A percentile compares a stretch with the other conserved stretches of the same genome.
phyloP scores from a whole-genome alignment of 1,284 basidiomycete species.

The Rhodotorula sp. region DNA sequence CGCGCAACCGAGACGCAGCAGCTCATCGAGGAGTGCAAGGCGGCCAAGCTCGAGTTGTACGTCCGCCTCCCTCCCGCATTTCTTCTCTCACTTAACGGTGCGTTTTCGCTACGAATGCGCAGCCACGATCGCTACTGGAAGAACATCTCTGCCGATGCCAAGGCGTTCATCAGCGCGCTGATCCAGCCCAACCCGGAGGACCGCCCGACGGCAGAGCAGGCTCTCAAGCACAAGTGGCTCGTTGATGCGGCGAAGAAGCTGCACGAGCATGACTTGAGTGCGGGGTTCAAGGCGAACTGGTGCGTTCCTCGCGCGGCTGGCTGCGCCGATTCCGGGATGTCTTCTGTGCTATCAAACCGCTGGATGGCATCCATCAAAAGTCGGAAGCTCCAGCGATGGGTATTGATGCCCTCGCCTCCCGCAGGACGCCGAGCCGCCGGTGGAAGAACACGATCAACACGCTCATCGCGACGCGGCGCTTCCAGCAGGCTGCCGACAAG shows the following conservation, averaged over 20 bases:
- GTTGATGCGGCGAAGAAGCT: conserved; percentile 6
- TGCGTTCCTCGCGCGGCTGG: background rate
- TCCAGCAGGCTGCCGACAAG: conserved; percentile 19
- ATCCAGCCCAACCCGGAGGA: conserved; percentile 71
- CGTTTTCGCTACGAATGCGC: background rate
- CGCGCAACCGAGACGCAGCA: conserved; percentile 75
- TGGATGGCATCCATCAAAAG: too few species aligned
- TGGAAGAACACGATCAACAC: conserved; percentile 42
- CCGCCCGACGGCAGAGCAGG: conserved; percentile 74
- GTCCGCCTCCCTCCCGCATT: background rate
- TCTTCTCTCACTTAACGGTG: background rate
- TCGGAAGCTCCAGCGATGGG: too few species aligned
- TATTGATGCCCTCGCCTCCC: background rate
- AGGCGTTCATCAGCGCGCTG: conserved; percentile 75
- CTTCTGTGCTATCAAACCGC: too few species aligned
- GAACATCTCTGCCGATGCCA: conserved; percentile 78
- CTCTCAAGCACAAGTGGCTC: conserved; percentile 59
- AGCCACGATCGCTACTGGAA: conserved; percentile 87
- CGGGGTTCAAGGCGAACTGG: conserved; percentile 72
- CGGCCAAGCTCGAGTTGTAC: conserved; percentile 76
- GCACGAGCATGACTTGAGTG: conserved; percentile 66
- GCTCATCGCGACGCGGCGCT: conserved; percentile 31
- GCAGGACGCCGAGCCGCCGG: conserved; percentile 23
- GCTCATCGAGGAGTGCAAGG: conserved; percentile 77
- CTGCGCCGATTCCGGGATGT: too few species aligned